Base-by-base conservation (phyloP, 139 green algal species). In the Edaphochlamys debaryana region DNA sequence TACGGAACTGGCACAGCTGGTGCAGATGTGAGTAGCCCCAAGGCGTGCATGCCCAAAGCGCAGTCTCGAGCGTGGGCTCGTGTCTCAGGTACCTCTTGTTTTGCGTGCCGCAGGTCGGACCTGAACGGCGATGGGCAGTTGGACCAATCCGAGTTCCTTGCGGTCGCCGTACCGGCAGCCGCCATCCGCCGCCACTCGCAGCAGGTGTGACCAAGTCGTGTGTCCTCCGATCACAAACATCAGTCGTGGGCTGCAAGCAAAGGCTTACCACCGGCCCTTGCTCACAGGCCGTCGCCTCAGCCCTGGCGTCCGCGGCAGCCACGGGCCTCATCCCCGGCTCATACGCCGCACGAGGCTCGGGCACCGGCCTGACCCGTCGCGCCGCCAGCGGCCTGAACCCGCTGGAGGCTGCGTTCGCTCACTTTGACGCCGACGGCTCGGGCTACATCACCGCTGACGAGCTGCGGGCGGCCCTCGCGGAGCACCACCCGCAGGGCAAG, bases 91-190 rank as follows among this genome's bases (percentile, higher is more conserved):
- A n/a, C n/a, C n/a, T n/a, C n/a, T n/a, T n/a, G n/a, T n/a, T n/a
- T n/a, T n/a, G n/a, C n/a, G n/a, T n/a, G n/a, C 8, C 25, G 25
- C 54, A 89, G 79, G 29, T 68, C 79, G 27, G 89, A 92, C 62
- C 79, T 91, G 0, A 72, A 91, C 68, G 87, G 87, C 36, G 78
- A 84, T 29, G 78, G 78, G 5, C 1, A 77, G 36, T 52, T 84
- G 69, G 80, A 86, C 69, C 80, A 97, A 71, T 90, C 96, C 9
- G 93, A 97, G 85, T 97, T 97, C 79, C 50, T 97, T 56, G 94
- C 90, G 2, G 94, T 94, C 79, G 96, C 95, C 11, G 73, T 98
- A 56, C 90, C 78, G 8, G 41, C 42, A n/a, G 62, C 76, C n/a
- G 45, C 48, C 76, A 50, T 82, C 42, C 17, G 30, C 0, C 76